Base-by-base conservation (phyloP, 1,284 basidiomycete genomes). In the Cronartium ribicola region DNA sequence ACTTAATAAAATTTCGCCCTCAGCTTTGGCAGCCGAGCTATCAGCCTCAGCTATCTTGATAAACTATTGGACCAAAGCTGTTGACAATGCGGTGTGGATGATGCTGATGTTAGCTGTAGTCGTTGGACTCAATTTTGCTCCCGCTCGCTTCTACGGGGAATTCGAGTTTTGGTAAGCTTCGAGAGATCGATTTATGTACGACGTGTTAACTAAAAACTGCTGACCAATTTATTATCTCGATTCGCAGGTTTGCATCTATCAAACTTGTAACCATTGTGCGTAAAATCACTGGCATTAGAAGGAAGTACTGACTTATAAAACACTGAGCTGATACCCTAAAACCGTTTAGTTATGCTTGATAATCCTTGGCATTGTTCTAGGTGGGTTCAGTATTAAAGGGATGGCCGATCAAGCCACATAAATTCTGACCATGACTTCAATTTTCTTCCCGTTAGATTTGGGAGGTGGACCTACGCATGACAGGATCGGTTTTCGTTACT, bases 31-130 rank as follows among this genome's bases (percentile, higher is more conserved):
- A 3, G 88, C 90, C 4, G 91, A 93, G 79, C 82, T 92, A 17
- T 87, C 87, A 74, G 90, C 90, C 29, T 86, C 88, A 0, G 85
- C 90, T 2, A 85, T 92, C 14, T 83, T 93, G n/a, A 88, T 92
- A 78, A 85, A 88, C 62, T 89, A 86, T 79, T 92, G 90, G 90
- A 83, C 84, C 66, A 78, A 81, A 4, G 79, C 81, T 36, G 83
- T 88, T 77, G 90, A 85, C 80, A 86, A 87, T 76, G 88, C 88
- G 10, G 87, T 83, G 61, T 92, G 90, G 90, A 88, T 94, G 74
- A 84, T 88, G 0, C 83, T 94, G 76, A 89, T 87, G 78, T 83
- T 92, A 77, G 81, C 89, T 39, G 84, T 92, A 17, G 88, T 90
- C 59, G 81, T 92, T 43, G 82, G 82, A 63, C 91, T 94, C 82